Evolutionary conservation across 2,329 filamentous ascomycete genomes (phyloP).

Genomic region (Neonectria punicea): DNA sequence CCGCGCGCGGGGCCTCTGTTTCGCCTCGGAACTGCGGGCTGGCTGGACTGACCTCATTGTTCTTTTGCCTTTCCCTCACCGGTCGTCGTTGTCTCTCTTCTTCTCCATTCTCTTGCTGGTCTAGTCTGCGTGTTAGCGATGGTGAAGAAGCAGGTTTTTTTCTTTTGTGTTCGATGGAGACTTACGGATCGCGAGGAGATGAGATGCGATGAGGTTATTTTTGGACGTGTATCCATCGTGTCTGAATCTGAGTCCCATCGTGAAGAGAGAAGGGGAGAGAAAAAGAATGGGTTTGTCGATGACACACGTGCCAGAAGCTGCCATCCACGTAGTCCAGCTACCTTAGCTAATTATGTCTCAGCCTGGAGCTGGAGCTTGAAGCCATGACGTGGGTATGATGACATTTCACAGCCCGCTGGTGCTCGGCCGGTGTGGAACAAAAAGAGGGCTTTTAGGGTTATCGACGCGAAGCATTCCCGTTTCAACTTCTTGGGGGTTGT

Average conservation of each 20-base stretch:
- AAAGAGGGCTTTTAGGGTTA: too few species aligned
- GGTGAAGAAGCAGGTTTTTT: neutral
- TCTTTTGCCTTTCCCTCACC: neutral
- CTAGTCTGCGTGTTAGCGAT: neutral
- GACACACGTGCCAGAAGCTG: neutral
- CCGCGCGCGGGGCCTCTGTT: neutral
- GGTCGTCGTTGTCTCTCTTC: neutral
- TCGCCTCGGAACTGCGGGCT: too few species aligned
- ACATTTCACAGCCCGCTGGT: too few species aligned
- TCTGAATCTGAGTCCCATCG: too few species aligned
- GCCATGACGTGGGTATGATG: neutral
- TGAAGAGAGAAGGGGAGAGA: neutral
- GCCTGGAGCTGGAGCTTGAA: neutral
- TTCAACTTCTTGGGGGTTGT: too few species aligned
- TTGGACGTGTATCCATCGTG: neutral
- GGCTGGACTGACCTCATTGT: too few species aligned
- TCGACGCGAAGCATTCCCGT: too few species aligned
- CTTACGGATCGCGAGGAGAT: neutral
- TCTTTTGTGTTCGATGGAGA: neutral
- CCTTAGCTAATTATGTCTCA: neutral
- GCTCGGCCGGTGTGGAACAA: too few species aligned
- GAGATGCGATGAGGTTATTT: neutral
- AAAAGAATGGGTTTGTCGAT: neutral
- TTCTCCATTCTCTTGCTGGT: neutral
- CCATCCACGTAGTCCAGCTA: too few species aligned